A percentile compares a stretch with the other conserved stretches of the same genome.
Conservation (phyloP, 306 rosid genomes). For the Cucurbita ficifolia region DNA sequence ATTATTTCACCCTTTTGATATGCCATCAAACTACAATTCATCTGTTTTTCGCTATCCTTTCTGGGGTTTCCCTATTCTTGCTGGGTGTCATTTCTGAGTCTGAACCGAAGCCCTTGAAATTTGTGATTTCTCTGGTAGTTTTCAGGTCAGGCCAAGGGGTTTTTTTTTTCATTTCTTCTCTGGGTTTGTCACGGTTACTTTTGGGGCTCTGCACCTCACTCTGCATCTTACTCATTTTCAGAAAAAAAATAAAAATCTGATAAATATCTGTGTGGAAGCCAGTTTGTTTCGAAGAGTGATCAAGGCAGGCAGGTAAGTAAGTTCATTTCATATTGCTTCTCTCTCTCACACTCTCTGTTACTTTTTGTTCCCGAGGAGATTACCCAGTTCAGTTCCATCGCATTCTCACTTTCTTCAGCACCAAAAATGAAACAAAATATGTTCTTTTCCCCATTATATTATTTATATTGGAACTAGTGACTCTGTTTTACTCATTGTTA, state of each 20-base stretch:
- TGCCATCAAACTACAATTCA: constrained; percentile 1
- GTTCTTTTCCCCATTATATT: constrained; percentile 11
- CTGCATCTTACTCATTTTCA: constrained; percentile 24
- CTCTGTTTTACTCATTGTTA: constrained; percentile 1
- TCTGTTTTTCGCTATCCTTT: constrained; percentile 21
- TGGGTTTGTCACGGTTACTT: constrained; percentile 17
- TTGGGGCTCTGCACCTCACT: constrained; percentile 14
- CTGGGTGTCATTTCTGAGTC: constrained; percentile 26
- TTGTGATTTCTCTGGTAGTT: constrained; percentile 47
- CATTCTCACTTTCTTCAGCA: not conserved
- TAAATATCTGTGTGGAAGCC: constrained; percentile 11
- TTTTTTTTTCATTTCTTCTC: constrained; percentile 5
- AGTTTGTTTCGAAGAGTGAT: constrained; percentile 23
- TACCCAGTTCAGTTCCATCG: not conserved
- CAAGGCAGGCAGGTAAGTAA: constrained; percentile 40
- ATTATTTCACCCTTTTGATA: constrained; percentile 10
- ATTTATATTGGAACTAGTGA: constrained; percentile 14
- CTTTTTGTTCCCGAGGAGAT: constrained; percentile 43
- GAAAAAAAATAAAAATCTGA: constrained; percentile 3
- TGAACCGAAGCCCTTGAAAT: constrained; percentile 24
- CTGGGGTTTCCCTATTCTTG: constrained; percentile 9
- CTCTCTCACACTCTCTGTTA: constrained; percentile 24
- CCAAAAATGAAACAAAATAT: not conserved
- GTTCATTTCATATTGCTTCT: constrained; percentile 61
- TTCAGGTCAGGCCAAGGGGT: constrained; percentile 11